These are phyloP conservation scores for Tympanopsis confertula DNA, from an alignment of 2,329 filamentous ascomycete genomes.

Conservation along the genomic window DNA sequence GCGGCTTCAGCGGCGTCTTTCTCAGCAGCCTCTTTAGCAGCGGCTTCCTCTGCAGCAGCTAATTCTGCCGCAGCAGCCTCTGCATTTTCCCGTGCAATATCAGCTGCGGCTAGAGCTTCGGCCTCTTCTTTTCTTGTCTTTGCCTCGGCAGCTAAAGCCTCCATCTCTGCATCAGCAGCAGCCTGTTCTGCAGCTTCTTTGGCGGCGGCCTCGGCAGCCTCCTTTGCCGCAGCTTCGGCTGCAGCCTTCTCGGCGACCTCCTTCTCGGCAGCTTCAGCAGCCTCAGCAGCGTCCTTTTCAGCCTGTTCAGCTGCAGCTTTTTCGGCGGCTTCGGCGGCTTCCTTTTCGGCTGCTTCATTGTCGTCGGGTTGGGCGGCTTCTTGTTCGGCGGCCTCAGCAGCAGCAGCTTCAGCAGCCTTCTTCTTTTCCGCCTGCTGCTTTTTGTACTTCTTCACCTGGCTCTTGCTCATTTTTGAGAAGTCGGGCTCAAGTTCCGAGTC, in stretches of 20 bases:
- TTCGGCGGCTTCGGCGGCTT: conserved; percentile 1
- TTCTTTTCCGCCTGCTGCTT: conserved; percentile 7
- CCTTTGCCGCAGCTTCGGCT: background rate
- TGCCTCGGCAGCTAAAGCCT: background rate
- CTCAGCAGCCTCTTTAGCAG: background rate
- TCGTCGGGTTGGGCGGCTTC: too few species aligned
- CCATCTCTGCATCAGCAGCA: too few species aligned
- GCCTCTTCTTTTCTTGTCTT: background rate
- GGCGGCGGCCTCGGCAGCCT: background rate
- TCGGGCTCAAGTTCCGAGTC: too few species aligned
- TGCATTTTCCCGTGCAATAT: too few species aligned
- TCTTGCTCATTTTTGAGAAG: too few species aligned
- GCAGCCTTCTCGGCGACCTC: conserved; percentile 4
- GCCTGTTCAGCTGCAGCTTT: too few species aligned
- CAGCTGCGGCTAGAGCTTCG: conserved; percentile 4
- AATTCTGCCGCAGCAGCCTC: conserved; percentile 5
- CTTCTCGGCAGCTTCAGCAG: conserved; percentile 6
- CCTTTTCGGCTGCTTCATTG: too few species aligned
- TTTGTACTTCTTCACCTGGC: conserved; percentile 2
- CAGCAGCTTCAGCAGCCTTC: conserved; percentile 2
- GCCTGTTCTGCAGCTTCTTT: too few species aligned
- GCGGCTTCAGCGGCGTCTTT: conserved; percentile 2
- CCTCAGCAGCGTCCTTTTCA: conserved; percentile 5
- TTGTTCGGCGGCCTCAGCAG: too few species aligned
- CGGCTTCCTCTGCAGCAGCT: conserved; percentile 2